Evolutionary conservation across 1,284 basidiomycete genomes (phyloP).

Genomic region (Dichomitus squalens): DNA sequence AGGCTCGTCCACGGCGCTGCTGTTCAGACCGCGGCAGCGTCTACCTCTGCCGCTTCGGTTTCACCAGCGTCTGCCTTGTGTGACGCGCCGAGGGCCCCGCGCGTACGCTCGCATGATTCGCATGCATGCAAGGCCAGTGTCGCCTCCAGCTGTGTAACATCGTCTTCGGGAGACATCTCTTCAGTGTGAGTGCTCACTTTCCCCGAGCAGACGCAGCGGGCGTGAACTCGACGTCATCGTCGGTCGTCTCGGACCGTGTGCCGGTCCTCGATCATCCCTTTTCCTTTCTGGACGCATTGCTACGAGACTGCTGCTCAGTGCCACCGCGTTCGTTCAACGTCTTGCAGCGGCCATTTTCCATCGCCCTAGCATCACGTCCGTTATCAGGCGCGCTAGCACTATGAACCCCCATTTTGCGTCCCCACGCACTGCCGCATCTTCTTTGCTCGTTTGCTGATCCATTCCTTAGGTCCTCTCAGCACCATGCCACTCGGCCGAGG

Average conservation of each 20-base stretch:
- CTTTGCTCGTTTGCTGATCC: neutral
- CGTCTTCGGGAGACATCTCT: neutral
- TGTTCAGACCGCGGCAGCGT: neutral
- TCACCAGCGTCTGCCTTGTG: neutral
- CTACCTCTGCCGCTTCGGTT: neutral
- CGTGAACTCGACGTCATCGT: neutral
- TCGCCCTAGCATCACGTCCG: too few relatives aligned
- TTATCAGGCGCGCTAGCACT: too few relatives aligned
- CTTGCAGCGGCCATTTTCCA: too few relatives aligned
- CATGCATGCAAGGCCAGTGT: neutral
- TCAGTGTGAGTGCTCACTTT: neutral
- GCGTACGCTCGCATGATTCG: constrained; percentile 7
- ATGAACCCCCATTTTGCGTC: too few relatives aligned
- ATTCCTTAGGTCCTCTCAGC: constrained; percentile 6
- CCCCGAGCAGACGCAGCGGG: neutral
- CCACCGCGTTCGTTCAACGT: too few relatives aligned
- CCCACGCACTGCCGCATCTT: neutral
- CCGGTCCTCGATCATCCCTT: too few relatives aligned
- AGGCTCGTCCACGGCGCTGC: neutral
- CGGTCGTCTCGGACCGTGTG: neutral
- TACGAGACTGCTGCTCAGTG: too few relatives aligned
- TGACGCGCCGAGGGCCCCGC: constrained; percentile 15
- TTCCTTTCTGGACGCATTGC: too few relatives aligned
- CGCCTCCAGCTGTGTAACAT: neutral
- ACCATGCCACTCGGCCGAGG: neutral